Percentiles rank a stretch among this genome's conserved stretches.
Conservation (phyloP, 805 yeast genomes). For the Ogataea methanolica region DNA sequence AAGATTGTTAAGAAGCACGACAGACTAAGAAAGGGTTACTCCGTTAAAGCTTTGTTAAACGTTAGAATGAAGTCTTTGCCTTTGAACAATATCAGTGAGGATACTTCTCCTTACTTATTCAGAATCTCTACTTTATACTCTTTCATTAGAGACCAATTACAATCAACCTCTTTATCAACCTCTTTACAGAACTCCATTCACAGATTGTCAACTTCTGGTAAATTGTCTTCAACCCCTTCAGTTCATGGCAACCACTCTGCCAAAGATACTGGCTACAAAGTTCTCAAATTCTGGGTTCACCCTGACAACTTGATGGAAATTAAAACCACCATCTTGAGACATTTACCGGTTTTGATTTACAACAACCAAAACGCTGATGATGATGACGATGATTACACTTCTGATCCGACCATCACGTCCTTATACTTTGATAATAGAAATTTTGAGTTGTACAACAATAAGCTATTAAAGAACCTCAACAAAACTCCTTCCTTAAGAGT, state of each 20-base stretch:
- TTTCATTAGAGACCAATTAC: slow-evolving; percentile 70
- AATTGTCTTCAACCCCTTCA: slow-evolving; percentile 30
- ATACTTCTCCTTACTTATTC: slow-evolving; percentile 85
- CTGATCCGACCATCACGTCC: slow-evolving; percentile 82
- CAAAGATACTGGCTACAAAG: slow-evolving; percentile 38
- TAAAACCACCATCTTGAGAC: slow-evolving; percentile 90
- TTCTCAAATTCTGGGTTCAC: slow-evolving; percentile 92
- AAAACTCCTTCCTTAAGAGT: slow-evolving; percentile 73
- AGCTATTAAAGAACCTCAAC: slow-evolving; percentile 59
- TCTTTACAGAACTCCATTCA: slow-evolving; percentile 43
- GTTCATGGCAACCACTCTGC: slow-evolving; percentile 15
- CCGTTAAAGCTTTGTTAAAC: slow-evolving; percentile 85
- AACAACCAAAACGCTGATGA: slow-evolving; percentile 40
- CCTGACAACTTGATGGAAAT: slow-evolving; percentile 97
- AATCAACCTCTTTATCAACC: slow-evolving; percentile 28
- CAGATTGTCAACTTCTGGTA: slow-evolving; percentile 40
- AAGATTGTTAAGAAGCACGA: slow-evolving; percentile 97
- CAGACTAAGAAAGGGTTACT: slow-evolving; percentile 77
- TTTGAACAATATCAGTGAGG: slow-evolving; percentile 75
- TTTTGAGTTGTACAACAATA: slow-evolving; percentile 83
- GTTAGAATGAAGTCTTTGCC: slow-evolving; percentile 86
- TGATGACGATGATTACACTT: slow-evolving; percentile 45
- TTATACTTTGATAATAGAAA: slow-evolving; percentile 81
- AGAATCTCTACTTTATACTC: slow-evolving; percentile 78
- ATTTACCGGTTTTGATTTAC: slow-evolving; percentile 86